Conservation (phyloP, 495 filamentous ascomycete genomes). For the Antarctomyces pellizariae region DNA sequence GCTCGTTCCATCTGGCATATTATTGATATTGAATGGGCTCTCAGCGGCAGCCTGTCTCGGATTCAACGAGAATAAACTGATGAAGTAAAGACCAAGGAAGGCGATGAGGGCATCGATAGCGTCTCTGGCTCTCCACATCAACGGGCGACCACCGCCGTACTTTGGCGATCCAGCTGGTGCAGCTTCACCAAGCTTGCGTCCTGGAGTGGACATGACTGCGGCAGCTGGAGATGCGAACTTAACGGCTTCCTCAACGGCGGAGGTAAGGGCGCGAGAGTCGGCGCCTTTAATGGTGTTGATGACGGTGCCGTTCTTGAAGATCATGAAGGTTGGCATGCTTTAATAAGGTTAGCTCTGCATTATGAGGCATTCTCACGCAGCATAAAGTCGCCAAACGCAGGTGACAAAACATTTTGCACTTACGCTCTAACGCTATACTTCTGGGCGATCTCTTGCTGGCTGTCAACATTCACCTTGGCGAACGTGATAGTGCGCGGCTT, state of each 20-base stretch:
- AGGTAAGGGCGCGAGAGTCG: constrained; percentile 44
- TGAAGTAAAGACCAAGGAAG: constrained; percentile 37
- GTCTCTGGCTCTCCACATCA: constrained; percentile 19
- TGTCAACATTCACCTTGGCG: constrained; percentile 27
- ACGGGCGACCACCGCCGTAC: constrained; percentile 9
- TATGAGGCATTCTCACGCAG: too few relatives aligned
- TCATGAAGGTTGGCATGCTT: constrained; percentile 55
- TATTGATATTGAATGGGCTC: constrained; percentile 36
- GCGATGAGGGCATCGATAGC: constrained; percentile 23
- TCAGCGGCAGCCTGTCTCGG: constrained; percentile 38
- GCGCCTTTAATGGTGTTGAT: constrained; percentile 59
- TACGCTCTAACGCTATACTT: constrained; percentile 21
- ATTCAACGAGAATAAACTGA: constrained; percentile 31
- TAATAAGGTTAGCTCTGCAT: too few relatives aligned
- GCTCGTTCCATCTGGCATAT: too few relatives aligned
- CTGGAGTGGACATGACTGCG: constrained; percentile 18
- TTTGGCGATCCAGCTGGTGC: constrained; percentile 10
- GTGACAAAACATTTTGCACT: too few relatives aligned
- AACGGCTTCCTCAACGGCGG: constrained; percentile 54
- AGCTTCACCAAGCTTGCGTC: constrained; percentile 19
- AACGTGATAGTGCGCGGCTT: constrained; percentile 22
- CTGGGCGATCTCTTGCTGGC: constrained; percentile 20
- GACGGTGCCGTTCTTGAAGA: constrained; percentile 52
- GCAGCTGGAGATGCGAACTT: constrained; percentile 21
- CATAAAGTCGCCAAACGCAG: too few relatives aligned